Percentiles rank a stretch among this genome's conserved stretches.
phyloP scores from a whole-genome alignment of 768 basidiomycete genomes.

The Melanogaster broomeanus region DNA sequence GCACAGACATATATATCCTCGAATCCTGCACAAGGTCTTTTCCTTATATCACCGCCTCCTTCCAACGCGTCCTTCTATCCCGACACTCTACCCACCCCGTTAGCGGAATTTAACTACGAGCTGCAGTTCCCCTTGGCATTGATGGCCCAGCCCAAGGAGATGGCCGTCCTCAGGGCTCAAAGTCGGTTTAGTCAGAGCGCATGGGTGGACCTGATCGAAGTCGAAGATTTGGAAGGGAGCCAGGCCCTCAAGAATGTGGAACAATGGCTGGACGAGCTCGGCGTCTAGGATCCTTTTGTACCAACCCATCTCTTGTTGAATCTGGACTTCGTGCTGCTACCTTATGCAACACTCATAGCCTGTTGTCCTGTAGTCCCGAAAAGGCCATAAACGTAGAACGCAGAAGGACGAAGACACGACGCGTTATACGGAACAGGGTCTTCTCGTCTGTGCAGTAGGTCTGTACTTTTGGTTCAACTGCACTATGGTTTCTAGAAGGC shows the following conservation, averaged over 20 bases:
- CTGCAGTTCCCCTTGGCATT: conserved; percentile 62
- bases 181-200: conserved; percentile 44
- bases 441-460: too few species aligned
- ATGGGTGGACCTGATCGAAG: conserved; percentile 40
- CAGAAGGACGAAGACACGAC: background rate
- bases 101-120: conserved; percentile 60
- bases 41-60: conserved; percentile 59
- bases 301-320: background rate
- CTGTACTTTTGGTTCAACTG: too few species aligned
- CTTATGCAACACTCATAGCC: too few species aligned
- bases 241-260: conserved; percentile 45
- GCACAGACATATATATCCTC: conserved; percentile 71
- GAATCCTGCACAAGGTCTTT: conserved; percentile 59
- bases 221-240: conserved; percentile 37
- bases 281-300: conserved; percentile 37
- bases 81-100: conserved; percentile 33
- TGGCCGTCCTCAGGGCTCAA: conserved; percentile 33
- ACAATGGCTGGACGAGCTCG: conserved; percentile 57
- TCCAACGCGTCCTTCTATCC: conserved; percentile 38
- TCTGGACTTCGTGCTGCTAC: background rate
- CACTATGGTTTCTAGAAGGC: too few species aligned
- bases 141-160: conserved; percentile 38
- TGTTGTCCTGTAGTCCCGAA: background rate
- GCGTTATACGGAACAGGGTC: background rate
- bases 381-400: background rate